Base-by-base conservation (phyloP, 78 protist genomes). In the Mantamonas sphyraenae region DNA sequence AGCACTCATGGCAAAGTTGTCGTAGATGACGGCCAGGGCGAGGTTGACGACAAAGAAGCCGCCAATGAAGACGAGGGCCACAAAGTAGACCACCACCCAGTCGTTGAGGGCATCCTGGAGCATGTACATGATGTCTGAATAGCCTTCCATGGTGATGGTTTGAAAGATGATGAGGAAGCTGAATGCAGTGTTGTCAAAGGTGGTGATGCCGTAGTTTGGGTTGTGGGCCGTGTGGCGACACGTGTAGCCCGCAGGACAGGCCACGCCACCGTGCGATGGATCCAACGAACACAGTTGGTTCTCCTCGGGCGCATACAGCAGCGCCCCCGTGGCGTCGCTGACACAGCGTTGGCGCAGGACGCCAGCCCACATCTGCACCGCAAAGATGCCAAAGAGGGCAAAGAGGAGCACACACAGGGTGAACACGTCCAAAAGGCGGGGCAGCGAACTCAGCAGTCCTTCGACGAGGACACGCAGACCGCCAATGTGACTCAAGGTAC, bases 81-180 rank as follows among this genome's bases (percentile, higher is more conserved):
- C 34, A 57, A n/a, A 74, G 70, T 31, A 81, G 22, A 74, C 2
- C 26, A 3, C 19, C 14, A 37, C 62, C 45, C 0, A 0, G n/a
- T 0, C 1, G 43, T 12, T 0, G 50, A 28, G 1, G 26, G 62
- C 58, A 62, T 69, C 83, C 55, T 5, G 0, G 30, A n/a, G 5
- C 17, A 0, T 0, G 68, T 76, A 67, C 81, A 75, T 66, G 22
- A 82, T 53, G 14, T 47, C 68, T 28, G 68, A 3, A 81, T 81
- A 82, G 33, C 81, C 87, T 26, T 82, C 82, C 26, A 76, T 24
- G 51, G 83, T 56, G 47, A 68, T 51, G 30, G 43, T 3, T 56
- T 60, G 62, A 55, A 82, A 82, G 37, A 70, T 26, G 35, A 77
- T 37, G 42, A 82, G 51, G 42, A 74, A 34, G 17, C 78, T 61